phyloP scores from a whole-genome alignment of 176 grass and related monocot genomes.

The Oropetium thomaeum region DNA sequence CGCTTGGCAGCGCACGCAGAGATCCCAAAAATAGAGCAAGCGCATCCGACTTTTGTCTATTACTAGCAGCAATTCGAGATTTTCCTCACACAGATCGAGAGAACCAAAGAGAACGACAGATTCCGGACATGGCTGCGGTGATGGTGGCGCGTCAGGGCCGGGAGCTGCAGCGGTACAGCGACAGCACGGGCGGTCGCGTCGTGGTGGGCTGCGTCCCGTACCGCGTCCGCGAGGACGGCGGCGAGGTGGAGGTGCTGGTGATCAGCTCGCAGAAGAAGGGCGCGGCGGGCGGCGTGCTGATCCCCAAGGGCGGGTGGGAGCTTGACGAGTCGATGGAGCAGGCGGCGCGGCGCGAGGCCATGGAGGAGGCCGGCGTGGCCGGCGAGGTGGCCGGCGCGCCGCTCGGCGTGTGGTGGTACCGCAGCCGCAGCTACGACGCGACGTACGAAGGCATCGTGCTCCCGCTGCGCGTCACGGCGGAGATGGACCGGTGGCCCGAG shows the following conservation, averaged over 20 bases:
- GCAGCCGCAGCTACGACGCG: slow-evolving; percentile 46
- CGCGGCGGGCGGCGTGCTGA: slow-evolving; percentile 34
- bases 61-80: not conserved
- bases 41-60: not conserved
- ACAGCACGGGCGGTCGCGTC: slow-evolving; percentile 44
- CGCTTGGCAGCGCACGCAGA: not conserved
- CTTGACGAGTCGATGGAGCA: slow-evolving; percentile 62
- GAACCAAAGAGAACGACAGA: too few species aligned
- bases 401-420: slow-evolving; percentile 55
- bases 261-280: slow-evolving; percentile 65
- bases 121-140: slow-evolving; percentile 36
- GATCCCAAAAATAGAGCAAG: slow-evolving; percentile 32
- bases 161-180: slow-evolving; percentile 64
- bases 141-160: slow-evolving; percentile 68
- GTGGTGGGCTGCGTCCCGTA: slow-evolving; percentile 75
- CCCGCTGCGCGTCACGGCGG: slow-evolving; percentile 54
- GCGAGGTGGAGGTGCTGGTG: slow-evolving; percentile 55
- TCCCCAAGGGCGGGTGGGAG: slow-evolving; percentile 84
- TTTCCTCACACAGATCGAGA: too few species aligned
- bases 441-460: slow-evolving; percentile 53
- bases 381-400: slow-evolving; percentile 26
- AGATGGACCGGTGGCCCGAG: slow-evolving; percentile 59
- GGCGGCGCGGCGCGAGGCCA: slow-evolving; percentile 55
- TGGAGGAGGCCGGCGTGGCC: slow-evolving; percentile 64
- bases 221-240: not conserved